Percentiles rank a stretch among this genome's conserved stretches.
phyloP scores from a whole-genome alignment of 2,329 filamentous ascomycete genomes.

The Xylaria sp. region DNA sequence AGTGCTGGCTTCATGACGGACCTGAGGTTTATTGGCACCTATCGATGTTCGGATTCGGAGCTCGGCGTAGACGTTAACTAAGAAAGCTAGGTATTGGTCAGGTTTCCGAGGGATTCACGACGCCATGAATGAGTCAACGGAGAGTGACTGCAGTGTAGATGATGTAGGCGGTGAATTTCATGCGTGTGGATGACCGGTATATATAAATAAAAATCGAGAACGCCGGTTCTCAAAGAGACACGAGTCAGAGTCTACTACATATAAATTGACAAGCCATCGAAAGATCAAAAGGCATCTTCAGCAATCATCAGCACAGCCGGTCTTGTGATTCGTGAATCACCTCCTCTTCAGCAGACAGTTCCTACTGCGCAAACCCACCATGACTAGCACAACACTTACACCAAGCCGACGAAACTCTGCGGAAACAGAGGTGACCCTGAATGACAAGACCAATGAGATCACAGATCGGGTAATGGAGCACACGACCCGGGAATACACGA shows the following conservation, averaged over 20 bases:
- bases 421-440: conserved; percentile 24
- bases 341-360: neutral
- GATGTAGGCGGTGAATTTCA: no score
- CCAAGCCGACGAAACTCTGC: conserved; percentile 15
- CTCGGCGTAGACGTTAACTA: conserved; percentile 31
- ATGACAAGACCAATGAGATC: conserved; percentile 5
- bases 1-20: neutral
- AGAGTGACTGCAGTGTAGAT: no score
- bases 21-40: no score
- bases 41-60: conserved; percentile 13
- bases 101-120: neutral
- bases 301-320: neutral
- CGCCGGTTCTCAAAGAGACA: no score
- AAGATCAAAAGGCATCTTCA: neutral
- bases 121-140: neutral
- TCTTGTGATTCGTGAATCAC: neutral
- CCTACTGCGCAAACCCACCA: neutral
- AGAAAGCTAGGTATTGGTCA: neutral
- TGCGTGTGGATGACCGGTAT: neutral
- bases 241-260: neutral
- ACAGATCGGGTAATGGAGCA: neutral
- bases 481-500: conserved; percentile 1
- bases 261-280: neutral
- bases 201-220: neutral
- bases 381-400: conserved; percentile 6